Conservation (phyloP, 2,329 filamentous ascomycete species). For the Alternaria arborescens region DNA sequence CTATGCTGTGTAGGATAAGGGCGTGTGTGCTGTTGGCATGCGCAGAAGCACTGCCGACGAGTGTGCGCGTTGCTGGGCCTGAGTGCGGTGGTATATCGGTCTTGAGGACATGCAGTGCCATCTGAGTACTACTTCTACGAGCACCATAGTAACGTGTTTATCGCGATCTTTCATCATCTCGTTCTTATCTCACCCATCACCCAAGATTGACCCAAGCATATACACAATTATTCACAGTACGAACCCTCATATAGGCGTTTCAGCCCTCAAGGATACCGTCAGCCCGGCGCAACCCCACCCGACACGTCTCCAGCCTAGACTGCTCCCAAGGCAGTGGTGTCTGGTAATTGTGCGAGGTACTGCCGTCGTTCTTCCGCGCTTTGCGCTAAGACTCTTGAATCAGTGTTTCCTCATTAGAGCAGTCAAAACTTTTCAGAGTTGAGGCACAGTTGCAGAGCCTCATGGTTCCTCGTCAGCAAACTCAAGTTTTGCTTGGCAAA, state of each 20-base stretch:
- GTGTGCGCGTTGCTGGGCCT: conserved; percentile 1
- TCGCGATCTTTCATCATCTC: background rate
- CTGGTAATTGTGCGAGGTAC: conserved; percentile 5
- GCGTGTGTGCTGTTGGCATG: background rate
- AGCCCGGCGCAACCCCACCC: conserved; percentile 1
- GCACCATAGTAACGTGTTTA: background rate
- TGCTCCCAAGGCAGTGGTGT: conserved; percentile 1
- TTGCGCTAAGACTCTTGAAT: background rate
- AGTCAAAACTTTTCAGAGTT: background rate
- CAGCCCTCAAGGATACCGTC: background rate
- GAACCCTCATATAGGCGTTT: background rate
- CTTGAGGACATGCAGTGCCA: background rate
- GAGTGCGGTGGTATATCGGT: conserved; percentile 1
- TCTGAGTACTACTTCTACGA: background rate
- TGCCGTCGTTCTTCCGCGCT: conserved; percentile 1
- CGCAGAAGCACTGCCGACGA: background rate
- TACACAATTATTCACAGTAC: background rate
- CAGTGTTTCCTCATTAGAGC: background rate
- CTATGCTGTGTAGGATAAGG: conserved; percentile 20
- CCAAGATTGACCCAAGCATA: background rate
- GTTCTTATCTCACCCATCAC: background rate
- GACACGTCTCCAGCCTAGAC: background rate
- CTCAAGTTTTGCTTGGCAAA: conserved; percentile 4
- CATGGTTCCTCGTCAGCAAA: conserved; percentile 4
- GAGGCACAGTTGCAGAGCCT: conserved; percentile 13